These are phyloP conservation scores for Fusarium clavum DNA, from an alignment of 2,329 filamentous ascomycete genomes.

Conservation along the genomic window DNA sequence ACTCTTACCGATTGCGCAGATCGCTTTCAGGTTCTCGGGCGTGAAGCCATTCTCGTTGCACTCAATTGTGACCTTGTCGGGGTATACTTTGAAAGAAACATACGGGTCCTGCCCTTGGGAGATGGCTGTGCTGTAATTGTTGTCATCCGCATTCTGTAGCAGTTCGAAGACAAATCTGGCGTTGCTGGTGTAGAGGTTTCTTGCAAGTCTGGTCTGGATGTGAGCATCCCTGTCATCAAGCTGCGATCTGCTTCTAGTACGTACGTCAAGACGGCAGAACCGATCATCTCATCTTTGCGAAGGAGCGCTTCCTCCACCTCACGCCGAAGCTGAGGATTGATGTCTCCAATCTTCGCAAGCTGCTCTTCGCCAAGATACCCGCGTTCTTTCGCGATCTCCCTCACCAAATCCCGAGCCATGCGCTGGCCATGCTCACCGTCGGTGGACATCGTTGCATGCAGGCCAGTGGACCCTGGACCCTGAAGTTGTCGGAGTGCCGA, in stretches of 20 bases:
- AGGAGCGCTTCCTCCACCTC: slow-evolving; percentile 41
- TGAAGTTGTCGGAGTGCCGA: neutral
- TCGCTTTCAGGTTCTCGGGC: slow-evolving; percentile 55
- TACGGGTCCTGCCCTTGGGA: slow-evolving; percentile 43
- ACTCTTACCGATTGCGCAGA: slow-evolving; percentile 60
- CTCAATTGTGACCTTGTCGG: slow-evolving; percentile 56
- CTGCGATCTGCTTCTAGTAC: neutral
- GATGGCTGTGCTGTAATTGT: slow-evolving; percentile 51
- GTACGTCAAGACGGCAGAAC: slow-evolving; percentile 41
- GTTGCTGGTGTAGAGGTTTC: slow-evolving; percentile 56
- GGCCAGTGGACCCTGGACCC: slow-evolving; percentile 14
- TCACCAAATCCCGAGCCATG: slow-evolving; percentile 33
- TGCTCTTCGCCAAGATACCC: slow-evolving; percentile 40
- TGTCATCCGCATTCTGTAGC: slow-evolving; percentile 67
- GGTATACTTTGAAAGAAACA: slow-evolving; percentile 52
- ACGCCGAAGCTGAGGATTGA: slow-evolving; percentile 32
- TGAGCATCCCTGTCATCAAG: neutral
- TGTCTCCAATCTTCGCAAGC: slow-evolving; percentile 30
- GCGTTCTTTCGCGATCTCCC: slow-evolving; percentile 38
- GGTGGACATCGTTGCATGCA: neutral
- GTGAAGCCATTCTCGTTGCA: slow-evolving; percentile 64
- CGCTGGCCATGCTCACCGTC: slow-evolving; percentile 2
- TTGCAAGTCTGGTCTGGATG: slow-evolving; percentile 51
- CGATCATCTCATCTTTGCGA: slow-evolving; percentile 41
- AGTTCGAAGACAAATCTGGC: slow-evolving; percentile 64